Conservation (phyloP, 306 rosid species). For the Cotoneaster glaucophyllus region DNA sequence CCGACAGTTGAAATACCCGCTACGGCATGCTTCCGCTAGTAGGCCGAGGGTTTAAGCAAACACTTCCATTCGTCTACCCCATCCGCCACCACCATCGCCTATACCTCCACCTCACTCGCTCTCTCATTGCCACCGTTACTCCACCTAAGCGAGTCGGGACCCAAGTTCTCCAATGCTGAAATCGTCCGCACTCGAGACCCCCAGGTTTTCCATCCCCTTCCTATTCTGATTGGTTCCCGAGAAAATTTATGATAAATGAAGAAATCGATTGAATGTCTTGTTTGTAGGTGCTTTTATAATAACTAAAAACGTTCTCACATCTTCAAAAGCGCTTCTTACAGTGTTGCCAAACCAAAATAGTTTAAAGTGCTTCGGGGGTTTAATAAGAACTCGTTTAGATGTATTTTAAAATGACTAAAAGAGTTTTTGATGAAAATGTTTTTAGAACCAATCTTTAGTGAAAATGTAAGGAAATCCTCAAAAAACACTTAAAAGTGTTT, state of each 20-base stretch:
- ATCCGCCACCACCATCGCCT: background rate
- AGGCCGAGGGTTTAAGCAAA: slow-evolving; percentile 7
- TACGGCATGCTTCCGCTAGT: slow-evolving; percentile 18
- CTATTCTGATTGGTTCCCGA: background rate
- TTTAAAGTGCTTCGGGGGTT: too few species aligned
- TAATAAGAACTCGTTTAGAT: too few species aligned
- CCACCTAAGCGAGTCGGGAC: slow-evolving; percentile 73
- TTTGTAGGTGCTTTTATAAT: too few species aligned
- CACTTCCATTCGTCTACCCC: background rate
- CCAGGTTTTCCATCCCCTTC: slow-evolving; percentile 32
- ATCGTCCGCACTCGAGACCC: slow-evolving; percentile 81
- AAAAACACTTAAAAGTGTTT: too few species aligned
- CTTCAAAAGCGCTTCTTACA: too few species aligned
- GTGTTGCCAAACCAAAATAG: too few species aligned
- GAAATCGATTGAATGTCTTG: too few species aligned
- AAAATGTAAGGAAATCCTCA: too few species aligned
- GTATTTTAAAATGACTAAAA: too few species aligned
- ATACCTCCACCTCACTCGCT: background rate
- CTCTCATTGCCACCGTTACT: background rate
- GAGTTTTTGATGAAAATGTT: too few species aligned
- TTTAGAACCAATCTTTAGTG: too few species aligned
- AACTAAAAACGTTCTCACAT: too few species aligned
- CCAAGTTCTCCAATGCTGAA: slow-evolving; percentile 64
- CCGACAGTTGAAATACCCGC: background rate
- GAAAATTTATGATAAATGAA: background rate